Evolutionary conservation across 768 basidiomycete species (phyloP).

Genomic region (Boletus huronensis): DNA sequence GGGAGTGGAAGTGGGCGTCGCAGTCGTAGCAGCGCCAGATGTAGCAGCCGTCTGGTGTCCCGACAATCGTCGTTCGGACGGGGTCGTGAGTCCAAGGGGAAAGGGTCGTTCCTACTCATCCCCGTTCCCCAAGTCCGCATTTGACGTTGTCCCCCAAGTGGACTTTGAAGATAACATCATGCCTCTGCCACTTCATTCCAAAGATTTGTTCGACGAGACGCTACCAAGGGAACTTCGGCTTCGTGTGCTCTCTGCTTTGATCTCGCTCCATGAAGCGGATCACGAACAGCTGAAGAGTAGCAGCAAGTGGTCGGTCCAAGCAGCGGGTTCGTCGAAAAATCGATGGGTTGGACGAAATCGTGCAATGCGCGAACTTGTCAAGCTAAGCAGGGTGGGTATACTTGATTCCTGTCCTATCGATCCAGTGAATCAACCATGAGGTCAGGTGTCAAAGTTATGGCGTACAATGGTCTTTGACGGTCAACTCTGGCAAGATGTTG

Average conservation of each 20-base stretch:
- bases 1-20: constrained; percentile 15
- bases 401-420: constrained; percentile 8
- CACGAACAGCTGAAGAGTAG: constrained; percentile 42
- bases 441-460: constrained; percentile 78
- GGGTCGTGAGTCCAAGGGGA: constrained; percentile 31
- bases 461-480: constrained; percentile 75
- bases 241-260: constrained; percentile 51
- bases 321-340: constrained; percentile 56
- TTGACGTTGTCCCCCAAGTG: constrained; percentile 53
- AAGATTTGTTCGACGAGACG: constrained; percentile 62
- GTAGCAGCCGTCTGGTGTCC: constrained; percentile 10
- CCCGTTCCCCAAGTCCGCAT: constrained; percentile 56
- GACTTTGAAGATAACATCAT: constrained; percentile 48
- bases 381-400: constrained; percentile 67
- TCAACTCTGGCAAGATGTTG: constrained; percentile 73
- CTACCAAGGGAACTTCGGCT: constrained; percentile 73
- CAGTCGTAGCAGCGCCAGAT: constrained; percentile 5
- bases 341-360: constrained; percentile 76
- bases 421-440: constrained; percentile 15
- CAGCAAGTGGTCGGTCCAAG: constrained; percentile 56
- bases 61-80: constrained; percentile 18
- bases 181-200: constrained; percentile 43
- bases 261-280: constrained; percentile 59
- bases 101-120: constrained; percentile 64
- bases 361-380: constrained; percentile 75